These are phyloP conservation scores for Microcera coccophila DNA, from an alignment of 2,329 filamentous ascomycete genomes.

Conservation along the genomic window DNA sequence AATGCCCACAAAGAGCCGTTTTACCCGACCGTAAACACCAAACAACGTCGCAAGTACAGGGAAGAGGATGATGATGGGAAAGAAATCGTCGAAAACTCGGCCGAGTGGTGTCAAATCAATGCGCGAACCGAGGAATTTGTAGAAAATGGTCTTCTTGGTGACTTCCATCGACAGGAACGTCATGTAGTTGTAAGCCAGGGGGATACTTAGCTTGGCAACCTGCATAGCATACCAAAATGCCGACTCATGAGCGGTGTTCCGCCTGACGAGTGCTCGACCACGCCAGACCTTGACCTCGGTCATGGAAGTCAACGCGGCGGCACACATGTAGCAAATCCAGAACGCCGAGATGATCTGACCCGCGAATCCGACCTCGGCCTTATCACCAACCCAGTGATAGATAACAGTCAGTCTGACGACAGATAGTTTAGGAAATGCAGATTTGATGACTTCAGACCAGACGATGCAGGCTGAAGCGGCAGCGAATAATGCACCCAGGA, in stretches of 20 bases:
- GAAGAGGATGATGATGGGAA: slow-evolving; percentile 81
- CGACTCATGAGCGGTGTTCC: slow-evolving; percentile 88
- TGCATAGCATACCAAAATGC: slow-evolving; percentile 96
- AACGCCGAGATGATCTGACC: slow-evolving; percentile 78
- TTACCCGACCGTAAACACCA: slow-evolving; percentile 80
- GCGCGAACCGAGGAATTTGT: slow-evolving; percentile 75
- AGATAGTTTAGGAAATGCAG: slow-evolving; percentile 72
- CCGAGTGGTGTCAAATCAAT: slow-evolving; percentile 82
- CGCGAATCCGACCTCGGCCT: slow-evolving; percentile 75
- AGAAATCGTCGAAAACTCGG: slow-evolving; percentile 79
- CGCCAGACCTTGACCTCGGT: slow-evolving; percentile 97
- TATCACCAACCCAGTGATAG: slow-evolving; percentile 68
- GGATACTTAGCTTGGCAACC: slow-evolving; percentile 87
- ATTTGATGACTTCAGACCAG: slow-evolving; percentile 90
- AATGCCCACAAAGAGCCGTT: slow-evolving; percentile 71
- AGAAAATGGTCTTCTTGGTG: slow-evolving; percentile 78
- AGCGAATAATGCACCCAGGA: slow-evolving; percentile 63
- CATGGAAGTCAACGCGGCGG: slow-evolving; percentile 80
- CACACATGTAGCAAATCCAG: slow-evolving; percentile 97
- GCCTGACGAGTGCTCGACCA: slow-evolving; percentile 80
- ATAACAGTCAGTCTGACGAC: slow-evolving; percentile 63
- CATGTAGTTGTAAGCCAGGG: slow-evolving; percentile 92
- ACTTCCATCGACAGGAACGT: slow-evolving; percentile 75
- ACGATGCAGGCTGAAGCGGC: slow-evolving; percentile 78
- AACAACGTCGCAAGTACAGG: slow-evolving; percentile 84